These are phyloP conservation scores for Mycoemilia scoparia DNA, from an alignment of 192 early-diverging fungal genomes.

Conservation along the genomic window DNA sequence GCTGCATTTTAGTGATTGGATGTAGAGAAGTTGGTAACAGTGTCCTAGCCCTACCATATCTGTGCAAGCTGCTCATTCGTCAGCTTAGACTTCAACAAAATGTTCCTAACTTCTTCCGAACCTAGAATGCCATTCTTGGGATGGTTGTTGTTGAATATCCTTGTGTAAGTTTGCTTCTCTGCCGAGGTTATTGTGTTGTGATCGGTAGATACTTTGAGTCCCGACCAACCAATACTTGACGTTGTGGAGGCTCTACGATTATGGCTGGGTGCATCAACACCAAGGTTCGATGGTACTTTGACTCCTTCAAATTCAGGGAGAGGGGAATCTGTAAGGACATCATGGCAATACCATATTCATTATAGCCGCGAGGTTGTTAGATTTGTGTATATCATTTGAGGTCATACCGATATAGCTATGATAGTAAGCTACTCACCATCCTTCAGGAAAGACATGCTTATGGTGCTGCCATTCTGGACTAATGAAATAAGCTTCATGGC, in stretches of 20 bases:
- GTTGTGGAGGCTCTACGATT: slow-evolving; percentile 15
- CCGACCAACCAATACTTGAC: slow-evolving; percentile 21
- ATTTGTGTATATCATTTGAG: slow-evolving; percentile 6
- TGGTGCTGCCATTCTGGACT: slow-evolving; percentile 51
- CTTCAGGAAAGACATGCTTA: slow-evolving; percentile 25
- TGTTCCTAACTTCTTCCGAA: slow-evolving; percentile 49
- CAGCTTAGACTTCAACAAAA: slow-evolving; percentile 71
- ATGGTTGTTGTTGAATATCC: slow-evolving; percentile 37
- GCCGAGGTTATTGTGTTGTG: slow-evolving; percentile 1
- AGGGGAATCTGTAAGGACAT: slow-evolving; percentile 7
- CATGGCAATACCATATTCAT: no score
- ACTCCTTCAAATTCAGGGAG: slow-evolving; percentile 17
- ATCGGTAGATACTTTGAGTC: slow-evolving; percentile 1
- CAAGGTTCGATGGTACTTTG: not conserved
- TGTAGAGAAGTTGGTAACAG: no score
- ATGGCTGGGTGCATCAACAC: slow-evolving; percentile 3
- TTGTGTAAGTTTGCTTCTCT: slow-evolving; percentile 38
- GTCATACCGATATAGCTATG: slow-evolving; percentile 8
- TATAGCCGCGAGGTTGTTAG: no score
- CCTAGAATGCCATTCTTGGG: slow-evolving; percentile 35
- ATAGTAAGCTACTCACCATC: slow-evolving; percentile 34
- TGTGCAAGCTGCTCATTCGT: slow-evolving; percentile 50
- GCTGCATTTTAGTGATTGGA: no score
- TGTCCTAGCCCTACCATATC: slow-evolving; percentile 85
- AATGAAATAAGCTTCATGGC: slow-evolving; percentile 81